These are phyloP conservation scores for Exophiala bonariae DNA, from an alignment of 2,329 filamentous ascomycete genomes.

Conservation along the genomic window DNA sequence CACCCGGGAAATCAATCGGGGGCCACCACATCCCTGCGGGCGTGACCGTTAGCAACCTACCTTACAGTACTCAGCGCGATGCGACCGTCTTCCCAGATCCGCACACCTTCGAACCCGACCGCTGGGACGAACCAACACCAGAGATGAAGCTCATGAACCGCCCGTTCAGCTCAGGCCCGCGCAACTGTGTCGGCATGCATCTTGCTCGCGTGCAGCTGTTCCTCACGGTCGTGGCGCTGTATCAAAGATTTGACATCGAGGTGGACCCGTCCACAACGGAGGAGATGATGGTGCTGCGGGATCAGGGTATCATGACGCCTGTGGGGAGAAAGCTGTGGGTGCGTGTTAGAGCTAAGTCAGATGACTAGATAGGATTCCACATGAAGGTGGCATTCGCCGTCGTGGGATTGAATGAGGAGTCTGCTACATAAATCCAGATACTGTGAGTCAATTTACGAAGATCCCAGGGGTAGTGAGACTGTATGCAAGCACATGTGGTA, in stretches of 20 bases:
- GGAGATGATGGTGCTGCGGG: not conserved
- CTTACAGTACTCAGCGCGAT: not conserved
- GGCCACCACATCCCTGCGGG: not conserved
- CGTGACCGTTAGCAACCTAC: not conserved
- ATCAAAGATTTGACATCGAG: not conserved
- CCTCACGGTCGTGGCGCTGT: not conserved
- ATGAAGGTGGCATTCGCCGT: too few relatives aligned
- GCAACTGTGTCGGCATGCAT: not conserved
- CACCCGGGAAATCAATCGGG: not conserved
- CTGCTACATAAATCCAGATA: too few relatives aligned
- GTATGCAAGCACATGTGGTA: too few relatives aligned
- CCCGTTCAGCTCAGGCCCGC: not conserved
- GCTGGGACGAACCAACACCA: not conserved
- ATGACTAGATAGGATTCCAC: too few relatives aligned
- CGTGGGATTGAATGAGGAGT: too few relatives aligned
- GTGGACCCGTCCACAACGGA: not conserved
- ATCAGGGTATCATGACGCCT: not conserved
- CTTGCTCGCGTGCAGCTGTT: not conserved
- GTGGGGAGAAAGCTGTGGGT: not conserved
- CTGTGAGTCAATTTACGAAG: too few relatives aligned
- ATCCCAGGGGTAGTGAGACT: too few relatives aligned
- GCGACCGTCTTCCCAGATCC: not conserved
- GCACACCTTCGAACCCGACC: not conserved
- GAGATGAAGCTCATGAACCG: not conserved
- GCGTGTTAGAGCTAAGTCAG: not conserved